These are phyloP conservation scores for Setaria italica DNA, from an alignment of 202 grass and related monocot species.

Conservation along the genomic window DNA sequence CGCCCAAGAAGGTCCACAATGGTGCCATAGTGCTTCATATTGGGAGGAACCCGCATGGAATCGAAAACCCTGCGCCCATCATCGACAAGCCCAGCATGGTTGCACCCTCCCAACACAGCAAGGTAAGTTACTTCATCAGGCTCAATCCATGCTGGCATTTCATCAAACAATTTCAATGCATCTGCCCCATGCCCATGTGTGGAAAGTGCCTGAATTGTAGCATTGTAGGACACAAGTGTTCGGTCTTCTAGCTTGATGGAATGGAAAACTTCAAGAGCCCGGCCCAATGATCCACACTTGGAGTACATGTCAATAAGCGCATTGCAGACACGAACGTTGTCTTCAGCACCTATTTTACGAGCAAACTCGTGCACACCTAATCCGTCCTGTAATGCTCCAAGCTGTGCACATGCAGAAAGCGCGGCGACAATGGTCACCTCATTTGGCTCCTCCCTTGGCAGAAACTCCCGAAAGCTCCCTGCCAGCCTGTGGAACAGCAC, in stretches of 20 bases:
- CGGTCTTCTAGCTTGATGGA: constrained; percentile 48
- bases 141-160: constrained; percentile 61
- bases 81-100: constrained; percentile 81
- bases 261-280: constrained; percentile 65
- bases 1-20: constrained; percentile 81
- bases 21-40: constrained; percentile 81
- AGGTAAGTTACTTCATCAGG: constrained; percentile 81
- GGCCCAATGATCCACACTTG: constrained; percentile 75
- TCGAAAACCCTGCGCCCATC: constrained; percentile 70
- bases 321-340: constrained; percentile 63
- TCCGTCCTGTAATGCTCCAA: constrained; percentile 61
- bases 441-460: constrained; percentile 63
- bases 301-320: constrained; percentile 87
- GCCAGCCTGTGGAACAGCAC: constrained; percentile 64
- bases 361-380: constrained; percentile 60
- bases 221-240: constrained; percentile 79
- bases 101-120: constrained; percentile 70
- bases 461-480: constrained; percentile 39
- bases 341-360: constrained; percentile 34
- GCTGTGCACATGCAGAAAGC: constrained; percentile 74
- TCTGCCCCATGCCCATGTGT: constrained; percentile 63
- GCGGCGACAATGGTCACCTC: constrained; percentile 64
- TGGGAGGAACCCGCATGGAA: constrained; percentile 67
- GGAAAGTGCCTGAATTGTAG: constrained; percentile 63
- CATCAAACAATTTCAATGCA: constrained; percentile 74